Evolutionary conservation across 2,329 filamentous ascomycete genomes (phyloP).

Genomic region (Xylaria sp.): DNA sequence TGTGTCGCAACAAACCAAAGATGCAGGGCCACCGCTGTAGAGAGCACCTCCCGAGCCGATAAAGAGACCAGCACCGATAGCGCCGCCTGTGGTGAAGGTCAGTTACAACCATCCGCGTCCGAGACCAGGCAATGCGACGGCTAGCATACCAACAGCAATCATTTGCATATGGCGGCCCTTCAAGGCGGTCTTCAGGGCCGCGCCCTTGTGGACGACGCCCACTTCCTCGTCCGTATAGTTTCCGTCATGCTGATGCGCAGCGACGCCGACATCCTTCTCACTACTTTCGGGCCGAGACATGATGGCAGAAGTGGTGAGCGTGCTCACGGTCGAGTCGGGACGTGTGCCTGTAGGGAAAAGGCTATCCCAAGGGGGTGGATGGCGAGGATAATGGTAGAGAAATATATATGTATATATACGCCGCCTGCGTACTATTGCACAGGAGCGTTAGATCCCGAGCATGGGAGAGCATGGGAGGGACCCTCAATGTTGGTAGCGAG

Average conservation of each 20-base stretch:
- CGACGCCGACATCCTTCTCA: conserved; percentile 34
- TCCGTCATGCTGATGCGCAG: conserved; percentile 27
- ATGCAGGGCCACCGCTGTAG: conserved; percentile 62
- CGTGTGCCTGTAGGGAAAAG: background rate
- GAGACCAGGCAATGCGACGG: background rate
- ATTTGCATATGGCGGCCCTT: conserved; percentile 52
- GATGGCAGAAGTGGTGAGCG: background rate
- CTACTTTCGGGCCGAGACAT: conserved; percentile 37
- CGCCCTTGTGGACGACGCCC: conserved; percentile 43
- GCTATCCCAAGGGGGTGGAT: background rate
- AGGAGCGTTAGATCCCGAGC: no score
- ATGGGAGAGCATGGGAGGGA: background rate
- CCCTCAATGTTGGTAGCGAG: conserved; percentile 9
- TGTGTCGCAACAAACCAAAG: conserved; percentile 42
- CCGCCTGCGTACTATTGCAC: no score
- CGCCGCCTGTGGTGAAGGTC: conserved; percentile 43
- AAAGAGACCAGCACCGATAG: conserved; percentile 66
- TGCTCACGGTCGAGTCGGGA: background rate
- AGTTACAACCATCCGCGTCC: background rate
- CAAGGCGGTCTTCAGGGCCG: conserved; percentile 45
- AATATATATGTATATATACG: no score
- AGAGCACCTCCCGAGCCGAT: conserved; percentile 69
- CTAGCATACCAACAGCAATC: conserved; percentile 50
- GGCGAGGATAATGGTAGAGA: no score
- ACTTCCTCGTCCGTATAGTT: conserved; percentile 44